Conservation (phyloP, 2,329 filamentous ascomycete genomes). For the Corinectria fuckeliana region DNA sequence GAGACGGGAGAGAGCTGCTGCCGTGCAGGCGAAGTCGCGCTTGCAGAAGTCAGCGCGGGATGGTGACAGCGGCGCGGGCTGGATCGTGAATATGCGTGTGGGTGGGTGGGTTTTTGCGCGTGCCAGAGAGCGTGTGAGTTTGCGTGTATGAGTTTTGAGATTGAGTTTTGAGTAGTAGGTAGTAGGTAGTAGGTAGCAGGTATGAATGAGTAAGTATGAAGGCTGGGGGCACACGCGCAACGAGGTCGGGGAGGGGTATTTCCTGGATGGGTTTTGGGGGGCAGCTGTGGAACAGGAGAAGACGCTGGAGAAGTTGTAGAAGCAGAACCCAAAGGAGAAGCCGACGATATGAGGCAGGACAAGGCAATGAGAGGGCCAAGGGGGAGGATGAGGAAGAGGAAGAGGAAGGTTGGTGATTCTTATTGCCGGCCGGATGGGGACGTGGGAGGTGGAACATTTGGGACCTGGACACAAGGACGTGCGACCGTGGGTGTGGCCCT, state of each 20-base stretch:
- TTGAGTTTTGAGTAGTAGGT: too few species aligned
- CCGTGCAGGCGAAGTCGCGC: conserved; percentile 6
- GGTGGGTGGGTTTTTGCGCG: neutral
- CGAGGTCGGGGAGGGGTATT: conserved; percentile 16
- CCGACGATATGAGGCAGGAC: conserved; percentile 1
- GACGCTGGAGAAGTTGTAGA: conserved; percentile 8
- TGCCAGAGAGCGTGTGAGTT: neutral
- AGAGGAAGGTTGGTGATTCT: conserved; percentile 41
- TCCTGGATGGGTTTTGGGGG: neutral
- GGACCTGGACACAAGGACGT: conserved; percentile 27
- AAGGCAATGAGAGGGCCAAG: conserved; percentile 23
- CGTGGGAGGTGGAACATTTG: conserved; percentile 34
- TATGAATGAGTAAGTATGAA: neutral
- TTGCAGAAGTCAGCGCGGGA: conserved; percentile 1
- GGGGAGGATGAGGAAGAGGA: conserved; percentile 32
- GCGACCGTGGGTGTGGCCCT: conserved; percentile 37
- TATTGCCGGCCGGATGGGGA: conserved; percentile 39
- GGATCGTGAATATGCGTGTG: neutral
- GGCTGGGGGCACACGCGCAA: conserved; percentile 1
- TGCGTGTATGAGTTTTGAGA: neutral
- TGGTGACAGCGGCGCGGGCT: neutral
- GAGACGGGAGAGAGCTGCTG: conserved; percentile 4
- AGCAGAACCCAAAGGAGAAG: conserved; percentile 20
- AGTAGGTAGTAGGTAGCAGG: too few species aligned
- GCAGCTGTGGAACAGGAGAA: neutral